Base-by-base conservation (phyloP, 2,329 filamentous ascomycete genomes). In the Neonectria hederae region DNA sequence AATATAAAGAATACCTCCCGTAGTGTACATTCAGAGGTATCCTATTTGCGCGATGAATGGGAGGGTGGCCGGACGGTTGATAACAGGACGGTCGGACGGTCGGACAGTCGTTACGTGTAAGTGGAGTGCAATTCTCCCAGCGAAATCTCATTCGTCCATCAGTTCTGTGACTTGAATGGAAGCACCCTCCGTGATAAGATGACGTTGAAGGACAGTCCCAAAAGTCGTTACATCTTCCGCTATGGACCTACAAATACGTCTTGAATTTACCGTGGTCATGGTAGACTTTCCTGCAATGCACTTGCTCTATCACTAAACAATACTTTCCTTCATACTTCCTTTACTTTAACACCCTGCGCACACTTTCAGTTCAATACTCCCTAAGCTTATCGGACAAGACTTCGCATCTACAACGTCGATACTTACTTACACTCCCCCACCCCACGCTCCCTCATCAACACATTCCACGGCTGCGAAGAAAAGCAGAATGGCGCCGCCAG, bases 81-180 rank as follows among this genome's bases (percentile, higher is more conserved):
- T n/a, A n/a, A n/a, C n/a, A n/a, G n/a, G n/a, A 30, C 28, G 28
- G 28, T 26, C 54, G 53, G 54, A 56, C 54, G 54, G 54, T 56
- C 55, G 40, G 54, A 51, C 35, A n/a, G 51, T 65, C 32, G 26
- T 42, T 38, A 54, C 68, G 57, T 69, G n/a, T 4, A 43, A 43
- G 40, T 19, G 40, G 40, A 43, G 17, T 3, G 11, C 40, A 11
- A 7, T 3, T 19, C 3, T n/a, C 19, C 21, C 40, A 4, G 21
- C 2, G 40, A 66, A 66, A 30, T 56, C 52, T 68, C 53, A 66
- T 68, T 68, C 66, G 66, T 35, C 66, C 32, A 14, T 28, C 19
- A 1, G 4, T 21, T 3, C 0, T 17, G 13, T 1, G 28, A 5
- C 10, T 8, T 11, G 28, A 52, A 28, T 26, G 14, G 8, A 17